Evolutionary conservation across 495 filamentous ascomycete species (phyloP).

Genomic region (Annulohypoxylon nitens): DNA sequence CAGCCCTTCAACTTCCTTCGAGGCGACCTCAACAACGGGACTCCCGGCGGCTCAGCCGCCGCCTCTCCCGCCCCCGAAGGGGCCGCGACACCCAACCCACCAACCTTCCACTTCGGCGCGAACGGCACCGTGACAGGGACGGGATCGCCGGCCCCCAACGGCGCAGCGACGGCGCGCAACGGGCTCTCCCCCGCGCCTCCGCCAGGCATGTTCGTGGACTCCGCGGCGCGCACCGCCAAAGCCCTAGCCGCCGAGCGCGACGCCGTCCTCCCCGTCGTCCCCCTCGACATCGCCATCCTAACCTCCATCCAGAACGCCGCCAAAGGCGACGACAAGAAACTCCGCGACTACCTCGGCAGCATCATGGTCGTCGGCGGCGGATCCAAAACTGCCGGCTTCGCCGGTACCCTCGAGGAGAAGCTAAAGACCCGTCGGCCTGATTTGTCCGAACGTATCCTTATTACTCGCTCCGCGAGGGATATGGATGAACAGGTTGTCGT

Average conservation of each 20-base stretch:
- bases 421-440: conserved; percentile 77
- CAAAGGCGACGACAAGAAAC: conserved; percentile 89
- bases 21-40: conserved; percentile 69
- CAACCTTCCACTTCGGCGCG: conserved; percentile 64
- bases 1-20: conserved; percentile 70
- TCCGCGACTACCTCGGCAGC: conserved; percentile 88
- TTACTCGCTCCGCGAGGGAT: conserved; percentile 88
- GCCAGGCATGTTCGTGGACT: conserved; percentile 53
- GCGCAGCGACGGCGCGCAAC: conserved; percentile 52
- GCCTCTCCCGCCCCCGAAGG: conserved; percentile 88
- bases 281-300: conserved; percentile 90
- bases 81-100: conserved; percentile 73
- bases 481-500: conserved; percentile 94
- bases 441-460: conserved; percentile 84
- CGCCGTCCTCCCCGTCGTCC: conserved; percentile 80
- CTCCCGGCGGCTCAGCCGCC: conserved; percentile 85
- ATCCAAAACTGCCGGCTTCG: conserved; percentile 80
- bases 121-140: conserved; percentile 59
- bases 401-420: conserved; percentile 81
- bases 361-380: conserved; percentile 98
- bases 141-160: conserved; percentile 60
- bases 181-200: conserved; percentile 63
- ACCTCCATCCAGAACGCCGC: conserved; percentile 88
- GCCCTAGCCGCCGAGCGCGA: conserved; percentile 77
- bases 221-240: conserved; percentile 61